Evolutionary conservation across 305 asterid genomes (phyloP).

Genomic region (Fraxinus sp.): DNA sequence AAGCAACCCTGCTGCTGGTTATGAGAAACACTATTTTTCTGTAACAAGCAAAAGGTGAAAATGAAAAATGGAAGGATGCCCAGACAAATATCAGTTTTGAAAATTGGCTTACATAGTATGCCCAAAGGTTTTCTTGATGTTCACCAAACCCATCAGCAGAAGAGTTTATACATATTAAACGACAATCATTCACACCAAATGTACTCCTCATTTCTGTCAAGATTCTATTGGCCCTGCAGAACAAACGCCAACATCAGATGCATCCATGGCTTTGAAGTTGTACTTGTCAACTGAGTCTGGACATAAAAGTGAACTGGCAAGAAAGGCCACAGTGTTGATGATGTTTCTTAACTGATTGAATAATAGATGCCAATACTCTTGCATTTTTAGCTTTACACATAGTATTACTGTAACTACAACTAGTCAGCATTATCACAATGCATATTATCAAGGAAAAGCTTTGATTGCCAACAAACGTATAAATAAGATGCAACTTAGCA

Average conservation of each 20-base stretch:
- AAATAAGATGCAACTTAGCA: neutral
- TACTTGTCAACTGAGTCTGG: conserved; percentile 21
- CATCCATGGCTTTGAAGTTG: conserved; percentile 8
- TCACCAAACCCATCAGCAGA: conserved; percentile 55
- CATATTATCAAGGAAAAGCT: neutral
- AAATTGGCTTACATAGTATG: conserved; percentile 57
- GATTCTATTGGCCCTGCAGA: conserved; percentile 69
- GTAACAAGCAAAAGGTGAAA: conserved; percentile 37
- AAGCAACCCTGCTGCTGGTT: conserved; percentile 56
- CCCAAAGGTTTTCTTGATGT: conserved; percentile 72
- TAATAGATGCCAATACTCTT: neutral
- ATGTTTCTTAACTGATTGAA: conserved; percentile 14
- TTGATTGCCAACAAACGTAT: neutral
- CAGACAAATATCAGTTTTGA: conserved; percentile 14
- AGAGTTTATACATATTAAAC: conserved; percentile 77
- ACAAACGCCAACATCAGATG: conserved; percentile 19
- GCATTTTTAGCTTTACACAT: conserved; percentile 14
- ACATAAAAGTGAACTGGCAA: conserved; percentile 23
- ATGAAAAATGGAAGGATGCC: conserved; percentile 20
- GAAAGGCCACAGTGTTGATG: conserved; percentile 10
- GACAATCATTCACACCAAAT: conserved; percentile 85
- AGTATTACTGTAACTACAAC: neutral
- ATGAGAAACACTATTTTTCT: conserved; percentile 52
- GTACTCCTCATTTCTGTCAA: conserved; percentile 78
- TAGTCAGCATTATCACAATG: neutral